Percentiles rank a stretch among this genome's conserved stretches.
These are phyloP conservation scores for Withania somnifera DNA, from an alignment of 305 asterid species.

Conservation along the genomic window DNA sequence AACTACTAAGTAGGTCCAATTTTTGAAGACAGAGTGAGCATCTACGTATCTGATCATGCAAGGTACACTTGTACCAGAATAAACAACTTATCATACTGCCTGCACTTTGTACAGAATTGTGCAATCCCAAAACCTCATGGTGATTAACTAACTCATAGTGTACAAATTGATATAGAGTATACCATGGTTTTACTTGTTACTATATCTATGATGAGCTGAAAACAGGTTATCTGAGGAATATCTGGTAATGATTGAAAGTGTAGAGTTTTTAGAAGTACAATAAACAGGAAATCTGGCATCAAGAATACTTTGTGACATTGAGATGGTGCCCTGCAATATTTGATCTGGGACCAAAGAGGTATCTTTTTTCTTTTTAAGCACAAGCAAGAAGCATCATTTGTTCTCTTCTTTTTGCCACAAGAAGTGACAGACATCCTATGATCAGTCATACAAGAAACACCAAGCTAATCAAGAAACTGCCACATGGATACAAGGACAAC, in stretches of 20 bases:
- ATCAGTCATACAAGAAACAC: background rate
- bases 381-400: background rate
- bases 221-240: background rate
- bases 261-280: background rate
- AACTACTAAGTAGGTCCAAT: background rate
- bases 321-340: background rate
- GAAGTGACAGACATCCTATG: conserved; percentile 1
- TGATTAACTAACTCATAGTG: background rate
- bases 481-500: conserved; percentile 23
- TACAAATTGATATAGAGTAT: background rate
- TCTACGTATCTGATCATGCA: background rate
- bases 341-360: background rate
- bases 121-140: background rate
- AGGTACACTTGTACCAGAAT: background rate
- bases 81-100: background rate
- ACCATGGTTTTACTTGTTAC: background rate
- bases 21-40: background rate
- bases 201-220: background rate
- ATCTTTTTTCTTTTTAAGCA: background rate
- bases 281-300: background rate
- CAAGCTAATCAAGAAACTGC: conserved; percentile 1
- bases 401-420: background rate
- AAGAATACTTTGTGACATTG: background rate
- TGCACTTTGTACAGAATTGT: background rate
- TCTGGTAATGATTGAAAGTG: background rate